Evolutionary conservation across 2,329 filamentous ascomycete species (phyloP), one percentile per base, ranked within the genome.

Genomic region (Helminthosporium solani): DNA sequence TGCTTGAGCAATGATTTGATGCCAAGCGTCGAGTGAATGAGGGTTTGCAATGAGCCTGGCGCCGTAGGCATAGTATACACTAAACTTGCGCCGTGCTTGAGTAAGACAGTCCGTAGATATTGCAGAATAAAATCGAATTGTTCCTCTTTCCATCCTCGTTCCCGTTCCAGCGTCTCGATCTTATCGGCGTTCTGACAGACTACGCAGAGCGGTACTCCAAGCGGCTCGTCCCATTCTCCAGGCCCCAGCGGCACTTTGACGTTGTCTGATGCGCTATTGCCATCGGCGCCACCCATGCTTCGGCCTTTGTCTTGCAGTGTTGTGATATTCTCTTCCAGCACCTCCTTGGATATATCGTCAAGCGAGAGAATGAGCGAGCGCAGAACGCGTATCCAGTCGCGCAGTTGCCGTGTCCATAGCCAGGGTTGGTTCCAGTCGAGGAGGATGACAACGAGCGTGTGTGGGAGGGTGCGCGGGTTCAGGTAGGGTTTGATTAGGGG

Each of bases 131-230:
- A 91, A 68, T 99, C 94, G 63, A 99, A 99, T 60, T 95, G 87
- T 56, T 95, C 90, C 70, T 99, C 94, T 71, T 90, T 92, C 90
- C 92, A 99, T 12, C 87, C 84, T 48, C 91, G 85, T 40, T 90
- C 91, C 68, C 88, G 90, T 72, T 97, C 94, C 47, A 99, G 72
- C 31, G 83, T 81, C 64, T 97, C 91, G 69, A 97, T 95, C 68
- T 88, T 90, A 71, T 95, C 89, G 12, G 90, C 90, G 67, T 95
- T 94, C 70, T 97, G 91, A 67, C 92, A 96, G n/a, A 97, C 90
- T 7, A 99, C 87, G 63, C 89, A 95, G 30, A 99, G 75, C 0
- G 90, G 90, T 44, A 99, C 73, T 0, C 91, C 91, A 7, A 96
- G 73, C 4, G 85, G 88, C 63, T 95, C 90, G 53, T 95, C 89